Conservation (phyloP, 805 yeast species). For the Teunomyces lycoperdinae region DNA sequence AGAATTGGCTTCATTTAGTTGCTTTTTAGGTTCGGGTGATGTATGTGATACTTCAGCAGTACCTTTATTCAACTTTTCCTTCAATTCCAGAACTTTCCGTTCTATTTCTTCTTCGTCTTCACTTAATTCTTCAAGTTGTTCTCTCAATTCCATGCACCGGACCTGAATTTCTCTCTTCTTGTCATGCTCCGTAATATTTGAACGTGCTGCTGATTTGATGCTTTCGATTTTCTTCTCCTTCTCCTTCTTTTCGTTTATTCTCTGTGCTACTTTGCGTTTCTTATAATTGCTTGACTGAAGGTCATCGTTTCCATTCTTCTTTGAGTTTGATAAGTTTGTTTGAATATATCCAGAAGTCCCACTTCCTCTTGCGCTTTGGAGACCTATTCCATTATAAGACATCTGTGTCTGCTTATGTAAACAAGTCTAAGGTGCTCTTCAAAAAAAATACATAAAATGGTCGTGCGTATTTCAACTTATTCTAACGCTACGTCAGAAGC, state of each 20-base stretch:
- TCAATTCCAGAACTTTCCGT: constrained; percentile 17
- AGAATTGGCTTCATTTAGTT: background rate
- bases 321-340: constrained; percentile 33
- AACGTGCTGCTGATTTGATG: constrained; percentile 11
- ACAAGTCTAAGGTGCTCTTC: background rate
- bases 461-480: no score
- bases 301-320: constrained; percentile 2
- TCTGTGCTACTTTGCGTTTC: constrained; percentile 27
- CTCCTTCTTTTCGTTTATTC: constrained; percentile 19
- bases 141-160: constrained; percentile 49
- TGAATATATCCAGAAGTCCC: constrained; percentile 65
- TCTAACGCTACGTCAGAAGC: no score
- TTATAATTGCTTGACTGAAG: constrained; percentile 34
- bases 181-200: constrained; percentile 34
- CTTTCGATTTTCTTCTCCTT: constrained; percentile 7
- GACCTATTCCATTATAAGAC: constrained; percentile 60
- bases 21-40: background rate
- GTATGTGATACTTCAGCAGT: background rate
- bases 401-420: constrained; percentile 17
- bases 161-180: constrained; percentile 40
- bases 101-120: constrained; percentile 31
- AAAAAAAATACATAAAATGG: background rate
- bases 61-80: constrained; percentile 12
- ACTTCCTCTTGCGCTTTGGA: constrained; percentile 56
- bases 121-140: constrained; percentile 48